Conservation (phyloP, 306 rosid species). For the Castanea sativa region DNA sequence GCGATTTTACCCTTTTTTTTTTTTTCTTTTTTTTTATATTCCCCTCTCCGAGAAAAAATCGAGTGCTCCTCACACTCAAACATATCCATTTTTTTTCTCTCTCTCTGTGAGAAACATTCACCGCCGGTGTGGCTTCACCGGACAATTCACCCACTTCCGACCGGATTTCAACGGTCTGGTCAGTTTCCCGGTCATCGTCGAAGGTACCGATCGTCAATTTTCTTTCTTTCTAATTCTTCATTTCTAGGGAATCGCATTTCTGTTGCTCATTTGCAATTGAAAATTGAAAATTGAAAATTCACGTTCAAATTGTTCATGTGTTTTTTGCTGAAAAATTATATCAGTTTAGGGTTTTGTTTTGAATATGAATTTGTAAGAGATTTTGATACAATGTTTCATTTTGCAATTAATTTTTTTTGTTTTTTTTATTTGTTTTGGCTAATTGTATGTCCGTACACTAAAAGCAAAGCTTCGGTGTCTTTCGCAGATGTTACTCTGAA, state of each 20-base stretch:
- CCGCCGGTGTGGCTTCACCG: constrained; percentile 21
- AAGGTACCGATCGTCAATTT: not conserved
- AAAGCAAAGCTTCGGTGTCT: not conserved
- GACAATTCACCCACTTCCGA: not conserved
- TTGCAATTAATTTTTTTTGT: not conserved
- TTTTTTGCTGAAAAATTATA: not conserved
- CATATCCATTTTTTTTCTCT: not conserved
- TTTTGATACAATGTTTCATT: not conserved
- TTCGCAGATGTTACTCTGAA: not conserved
- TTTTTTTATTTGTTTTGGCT: not conserved
- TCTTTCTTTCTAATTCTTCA: not conserved
- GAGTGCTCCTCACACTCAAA: constrained; percentile 26
- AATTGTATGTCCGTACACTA: not conserved
- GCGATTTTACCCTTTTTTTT: not conserved
- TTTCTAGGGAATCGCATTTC: constrained; percentile 4
- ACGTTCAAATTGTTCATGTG: not conserved
- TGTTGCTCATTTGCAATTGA: not conserved
- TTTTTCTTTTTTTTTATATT: not conserved
- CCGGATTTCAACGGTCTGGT: not conserved
- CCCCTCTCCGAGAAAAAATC: constrained; percentile 11
- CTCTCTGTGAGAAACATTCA: not conserved
- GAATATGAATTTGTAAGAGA: not conserved
- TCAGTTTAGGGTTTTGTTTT: not conserved
- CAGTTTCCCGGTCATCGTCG: not conserved
- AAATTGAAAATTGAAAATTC: constrained; percentile 1